phyloP scores from a whole-genome alignment of 495 filamentous ascomycete species.

The Penicillium coffeae region DNA sequence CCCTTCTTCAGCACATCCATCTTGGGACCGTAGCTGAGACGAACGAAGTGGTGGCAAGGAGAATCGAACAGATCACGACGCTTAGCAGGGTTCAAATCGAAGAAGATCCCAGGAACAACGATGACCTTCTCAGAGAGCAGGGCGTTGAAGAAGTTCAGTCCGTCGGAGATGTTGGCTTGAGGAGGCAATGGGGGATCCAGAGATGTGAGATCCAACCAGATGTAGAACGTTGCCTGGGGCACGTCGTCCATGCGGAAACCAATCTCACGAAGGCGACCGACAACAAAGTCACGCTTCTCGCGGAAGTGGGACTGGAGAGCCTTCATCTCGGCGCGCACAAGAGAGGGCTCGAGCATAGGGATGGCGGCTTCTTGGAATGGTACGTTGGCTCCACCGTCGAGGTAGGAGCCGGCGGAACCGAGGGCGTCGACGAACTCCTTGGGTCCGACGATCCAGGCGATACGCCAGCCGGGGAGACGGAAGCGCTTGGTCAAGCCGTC shows the following conservation, averaged over 20 bases:
- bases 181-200: conserved; percentile 37
- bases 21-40: conserved; percentile 84
- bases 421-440: conserved; percentile 96
- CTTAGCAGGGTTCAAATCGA: conserved; percentile 83
- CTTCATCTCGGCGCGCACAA: conserved; percentile 82
- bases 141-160: conserved; percentile 93
- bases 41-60: conserved; percentile 93
- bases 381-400: conserved; percentile 93
- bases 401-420: conserved; percentile 86
- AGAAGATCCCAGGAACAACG: conserved; percentile 86
- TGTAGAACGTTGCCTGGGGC: conserved; percentile 90
- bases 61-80: conserved; percentile 89
- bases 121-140: conserved; percentile 91
- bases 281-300: conserved; percentile 85
- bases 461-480: conserved; percentile 92
- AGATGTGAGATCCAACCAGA: conserved; percentile 67
- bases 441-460: conserved; percentile 92
- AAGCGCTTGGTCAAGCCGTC: conserved; percentile 97
- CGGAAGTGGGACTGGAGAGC: conserved; percentile 85
- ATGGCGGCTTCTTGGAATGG: conserved; percentile 95
- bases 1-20: conserved; percentile 85
- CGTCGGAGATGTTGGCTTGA: conserved; percentile 72
- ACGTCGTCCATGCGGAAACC: conserved; percentile 76
- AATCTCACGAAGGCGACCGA: conserved; percentile 70
- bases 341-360: conserved; percentile 78